These are phyloP conservation scores for Theileria parva DNA, from an alignment of 169 alveolate genomes.

Conservation along the genomic window DNA sequence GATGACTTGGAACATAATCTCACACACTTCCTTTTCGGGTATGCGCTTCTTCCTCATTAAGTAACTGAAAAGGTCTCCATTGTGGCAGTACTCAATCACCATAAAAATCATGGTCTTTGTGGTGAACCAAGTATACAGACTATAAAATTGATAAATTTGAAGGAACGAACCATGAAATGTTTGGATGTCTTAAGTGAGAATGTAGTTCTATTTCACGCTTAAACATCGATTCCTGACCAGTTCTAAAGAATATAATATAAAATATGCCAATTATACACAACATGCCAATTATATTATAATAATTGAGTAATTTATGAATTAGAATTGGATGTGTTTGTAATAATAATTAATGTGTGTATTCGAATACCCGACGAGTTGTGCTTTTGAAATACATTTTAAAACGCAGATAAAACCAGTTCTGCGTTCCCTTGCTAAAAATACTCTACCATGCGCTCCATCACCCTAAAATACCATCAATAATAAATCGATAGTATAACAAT, in stretches of 20 bases:
- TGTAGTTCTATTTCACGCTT: slow-evolving; percentile 87
- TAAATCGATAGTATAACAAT: too few species aligned
- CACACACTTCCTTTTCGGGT: slow-evolving; percentile 73
- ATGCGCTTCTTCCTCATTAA: slow-evolving; percentile 70
- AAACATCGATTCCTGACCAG: slow-evolving; percentile 80
- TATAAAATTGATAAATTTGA: background rate
- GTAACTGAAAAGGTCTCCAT: slow-evolving; percentile 77
- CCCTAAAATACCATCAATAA: slow-evolving; percentile 65
- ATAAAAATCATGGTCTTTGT: slow-evolving; percentile 78
- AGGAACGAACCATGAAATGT: slow-evolving; percentile 75
- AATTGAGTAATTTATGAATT: too few species aligned
- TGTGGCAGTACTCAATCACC: slow-evolving; percentile 82
- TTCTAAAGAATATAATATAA: slow-evolving; percentile 31
- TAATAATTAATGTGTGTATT: background rate
- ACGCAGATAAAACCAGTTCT: slow-evolving; percentile 86
- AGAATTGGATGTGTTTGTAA: background rate
- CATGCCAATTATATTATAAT: too few species aligned
- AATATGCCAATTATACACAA: too few species aligned
- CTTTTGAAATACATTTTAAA: slow-evolving; percentile 79
- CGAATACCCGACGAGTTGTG: slow-evolving; percentile 68
- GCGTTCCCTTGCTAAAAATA: slow-evolving; percentile 84
- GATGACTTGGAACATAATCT: slow-evolving; percentile 76
- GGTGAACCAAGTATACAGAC: slow-evolving; percentile 83
- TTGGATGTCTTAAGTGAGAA: slow-evolving; percentile 84
- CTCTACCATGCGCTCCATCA: slow-evolving; percentile 89